These are phyloP conservation scores for Rhodamnia rubescens DNA, from an alignment of 345 rosid species.

Conservation along the genomic window DNA sequence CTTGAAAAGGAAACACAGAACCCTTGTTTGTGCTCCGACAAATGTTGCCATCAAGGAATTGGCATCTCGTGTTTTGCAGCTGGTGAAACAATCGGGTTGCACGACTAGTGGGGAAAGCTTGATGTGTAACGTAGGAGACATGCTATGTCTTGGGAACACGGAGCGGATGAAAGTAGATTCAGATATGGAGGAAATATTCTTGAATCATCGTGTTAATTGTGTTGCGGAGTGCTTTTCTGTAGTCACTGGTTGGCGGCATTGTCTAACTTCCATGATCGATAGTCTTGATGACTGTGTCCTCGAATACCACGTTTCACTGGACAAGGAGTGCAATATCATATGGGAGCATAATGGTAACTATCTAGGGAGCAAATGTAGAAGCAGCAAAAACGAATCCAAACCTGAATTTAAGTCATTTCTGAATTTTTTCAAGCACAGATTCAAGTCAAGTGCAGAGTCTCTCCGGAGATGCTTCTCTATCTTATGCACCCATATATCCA, in stretches of 20 bases:
- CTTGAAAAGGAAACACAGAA: slow-evolving; percentile 7
- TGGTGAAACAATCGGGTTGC: not conserved
- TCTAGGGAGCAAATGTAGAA: not conserved
- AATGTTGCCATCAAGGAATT: slow-evolving; percentile 8
- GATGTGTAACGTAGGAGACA: not conserved
- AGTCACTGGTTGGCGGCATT: slow-evolving; percentile 6
- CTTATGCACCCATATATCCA: not conserved
- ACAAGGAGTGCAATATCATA: not conserved
- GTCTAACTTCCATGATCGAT: not conserved
- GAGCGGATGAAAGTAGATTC: slow-evolving; percentile 1
- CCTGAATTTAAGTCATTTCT: not conserved
- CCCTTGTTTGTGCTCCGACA: slow-evolving; percentile 14
- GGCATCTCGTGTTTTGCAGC: slow-evolving; percentile 12
- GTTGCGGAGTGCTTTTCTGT: slow-evolving; percentile 3
- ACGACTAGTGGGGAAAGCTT: not conserved
- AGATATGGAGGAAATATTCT: slow-evolving; percentile 1
- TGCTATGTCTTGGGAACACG: slow-evolving; percentile 11
- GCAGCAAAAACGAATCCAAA: not conserved
- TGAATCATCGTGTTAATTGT: slow-evolving; percentile 12
- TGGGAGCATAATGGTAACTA: not conserved
- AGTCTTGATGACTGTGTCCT: not conserved
- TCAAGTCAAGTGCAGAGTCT: not conserved
- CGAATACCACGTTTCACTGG: not conserved
- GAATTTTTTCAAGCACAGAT: not conserved
- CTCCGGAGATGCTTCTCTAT: not conserved